Conservation (phyloP, 176 grass and related monocot species). For the Poa annua region DNA sequence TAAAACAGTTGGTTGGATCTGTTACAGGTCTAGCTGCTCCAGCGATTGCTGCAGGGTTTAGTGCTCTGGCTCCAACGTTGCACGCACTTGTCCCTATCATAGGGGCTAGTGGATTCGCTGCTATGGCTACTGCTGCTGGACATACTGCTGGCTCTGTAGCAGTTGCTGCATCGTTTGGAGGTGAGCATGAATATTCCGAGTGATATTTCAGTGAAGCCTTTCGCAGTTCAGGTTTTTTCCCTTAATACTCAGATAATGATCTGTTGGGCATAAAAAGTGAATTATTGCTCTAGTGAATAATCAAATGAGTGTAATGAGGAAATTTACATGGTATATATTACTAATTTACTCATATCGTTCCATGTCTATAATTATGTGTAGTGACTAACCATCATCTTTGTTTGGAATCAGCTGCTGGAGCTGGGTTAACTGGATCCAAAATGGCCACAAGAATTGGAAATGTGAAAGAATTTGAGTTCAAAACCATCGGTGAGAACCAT, state of each 20-base stretch:
- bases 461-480: slow-evolving; percentile 95
- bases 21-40: slow-evolving; percentile 90
- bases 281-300: background rate
- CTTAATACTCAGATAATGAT: background rate
- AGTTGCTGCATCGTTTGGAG: slow-evolving; percentile 98
- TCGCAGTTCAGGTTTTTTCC: background rate
- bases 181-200: slow-evolving; percentile 39
- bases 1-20: background rate
- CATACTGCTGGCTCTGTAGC: slow-evolving; percentile 85
- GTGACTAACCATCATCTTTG: slow-evolving; percentile 41
- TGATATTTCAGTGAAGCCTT: background rate
- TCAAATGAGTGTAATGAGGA: background rate
- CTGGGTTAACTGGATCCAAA: slow-evolving; percentile 91
- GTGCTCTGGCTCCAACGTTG: slow-evolving; percentile 84
- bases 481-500: slow-evolving; percentile 84
- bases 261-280: background rate
- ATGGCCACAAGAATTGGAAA: slow-evolving; percentile 88
- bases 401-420: slow-evolving; percentile 85
- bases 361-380: background rate
- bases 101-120: slow-evolving; percentile 95
- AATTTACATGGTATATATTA: background rate
- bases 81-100: slow-evolving; percentile 81
- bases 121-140: slow-evolving; percentile 87
- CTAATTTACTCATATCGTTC: background rate
- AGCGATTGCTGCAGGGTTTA: slow-evolving; percentile 93